Conservation (phyloP, 2,329 filamentous ascomycete species). For the Gnomoniopsis sp. region DNA sequence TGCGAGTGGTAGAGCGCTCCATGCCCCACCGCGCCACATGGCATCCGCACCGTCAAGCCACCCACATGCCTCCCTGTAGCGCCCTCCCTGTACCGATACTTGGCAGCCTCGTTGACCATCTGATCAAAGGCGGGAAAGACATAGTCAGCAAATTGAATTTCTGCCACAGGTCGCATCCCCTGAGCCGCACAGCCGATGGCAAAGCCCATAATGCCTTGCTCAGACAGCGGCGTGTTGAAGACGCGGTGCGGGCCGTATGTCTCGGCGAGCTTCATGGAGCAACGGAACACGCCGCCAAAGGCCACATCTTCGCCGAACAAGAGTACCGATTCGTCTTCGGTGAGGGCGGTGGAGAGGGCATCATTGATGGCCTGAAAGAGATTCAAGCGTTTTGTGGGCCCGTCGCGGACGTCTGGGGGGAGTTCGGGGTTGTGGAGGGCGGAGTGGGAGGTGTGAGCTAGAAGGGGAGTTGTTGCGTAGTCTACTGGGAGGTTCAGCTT, state of each 20-base stretch:
- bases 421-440: slow-evolving; percentile 72
- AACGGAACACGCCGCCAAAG: slow-evolving; percentile 73
- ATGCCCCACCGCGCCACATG: slow-evolving; percentile 84
- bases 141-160: slow-evolving; percentile 77
- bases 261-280: slow-evolving; percentile 61
- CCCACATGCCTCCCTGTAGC: slow-evolving; percentile 59
- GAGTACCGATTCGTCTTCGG: slow-evolving; percentile 79
- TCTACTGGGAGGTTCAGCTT: slow-evolving; percentile 82
- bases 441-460: slow-evolving; percentile 74
- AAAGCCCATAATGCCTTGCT: slow-evolving; percentile 68
- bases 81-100: slow-evolving; percentile 74
- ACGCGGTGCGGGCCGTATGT: slow-evolving; percentile 67
- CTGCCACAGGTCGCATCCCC: slow-evolving; percentile 65
- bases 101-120: slow-evolving; percentile 73
- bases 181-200: slow-evolving; percentile 64
- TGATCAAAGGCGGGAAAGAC: slow-evolving; percentile 76
- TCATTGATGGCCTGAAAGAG: slow-evolving; percentile 93
- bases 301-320: slow-evolving; percentile 97
- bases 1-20: slow-evolving; percentile 87
- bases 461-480: slow-evolving; percentile 75
- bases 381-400: slow-evolving; percentile 82
- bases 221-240: slow-evolving; percentile 68
- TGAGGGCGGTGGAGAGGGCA: slow-evolving; percentile 77
- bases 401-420: slow-evolving; percentile 59
- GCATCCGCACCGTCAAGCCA: slow-evolving; percentile 85